Evolutionary conservation across 2,329 filamentous ascomycete species (phyloP), one percentile per base, ranked within the genome.

Genomic region (Cytospora chrysosperma): DNA sequence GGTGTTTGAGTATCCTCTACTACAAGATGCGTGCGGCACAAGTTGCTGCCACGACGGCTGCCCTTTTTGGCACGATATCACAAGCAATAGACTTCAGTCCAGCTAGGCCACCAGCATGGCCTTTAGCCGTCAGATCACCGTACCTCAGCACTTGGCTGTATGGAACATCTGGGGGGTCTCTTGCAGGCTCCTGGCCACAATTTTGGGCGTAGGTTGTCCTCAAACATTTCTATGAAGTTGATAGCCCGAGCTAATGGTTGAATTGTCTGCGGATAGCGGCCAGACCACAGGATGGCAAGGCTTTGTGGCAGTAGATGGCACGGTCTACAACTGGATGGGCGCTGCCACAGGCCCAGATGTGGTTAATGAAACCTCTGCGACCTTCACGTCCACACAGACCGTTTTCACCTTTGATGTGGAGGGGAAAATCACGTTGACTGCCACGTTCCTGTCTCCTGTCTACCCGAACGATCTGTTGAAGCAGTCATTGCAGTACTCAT

Each of bases 331-430:
- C 64, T 92, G 88, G 88, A 85, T 91, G 84, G 89, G 89, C 7
- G 76, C 75, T 19, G 83, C 81, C 8, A 72, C 78, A 0, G 80
- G 80, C 5, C 76, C 78, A 0, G 73, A 77, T 6, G 73, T 77
- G 4, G 87, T 84, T 9, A 82, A 83, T 24, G 89, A 93, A 72
- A 83, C 80, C 2, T 78, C 83, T 0, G 87, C 86, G 71, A 81
- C 86, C 63, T 92, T 92, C 72, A 92, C 90, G 0, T 88, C 89
- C 0, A 92, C 90, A 5, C 83, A 81, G 71, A 91, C 88, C 69
- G 85, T 84, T 27, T 93, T 92, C 72, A 86, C 81, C 10, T 85
- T 91, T 77, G 80, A 86, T 67, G 86, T 89, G 17, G 86, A 74
- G 43, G 81, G 81, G 30, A 82, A 83, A 64, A 80, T 93, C 9